phyloP scores from a whole-genome alignment of 164 flowering plant species.

The Vitis labrusca region DNA sequence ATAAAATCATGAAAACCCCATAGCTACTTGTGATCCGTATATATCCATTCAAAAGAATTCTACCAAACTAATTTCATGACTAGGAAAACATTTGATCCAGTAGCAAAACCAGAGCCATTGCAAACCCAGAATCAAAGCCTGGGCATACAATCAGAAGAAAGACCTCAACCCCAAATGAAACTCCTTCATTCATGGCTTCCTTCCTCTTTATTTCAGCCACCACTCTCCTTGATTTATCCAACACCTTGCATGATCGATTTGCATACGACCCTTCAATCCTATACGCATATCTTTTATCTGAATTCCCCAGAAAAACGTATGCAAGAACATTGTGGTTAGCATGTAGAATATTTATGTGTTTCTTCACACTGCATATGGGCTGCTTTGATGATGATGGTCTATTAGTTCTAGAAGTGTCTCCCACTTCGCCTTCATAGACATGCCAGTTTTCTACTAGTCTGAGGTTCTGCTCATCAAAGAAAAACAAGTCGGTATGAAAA shows the following conservation, averaged over 20 bases:
- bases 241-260: constrained; percentile 45
- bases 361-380: constrained; percentile 39
- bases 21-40: too few species aligned
- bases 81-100: constrained; percentile 64
- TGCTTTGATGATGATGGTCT: constrained; percentile 7
- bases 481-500: not conserved
- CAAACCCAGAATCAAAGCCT: constrained; percentile 45
- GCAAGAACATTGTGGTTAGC: constrained; percentile 29
- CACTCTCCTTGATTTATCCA: constrained; percentile 37
- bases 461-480: constrained; percentile 30
- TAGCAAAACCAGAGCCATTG: constrained; percentile 54
- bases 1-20: too few species aligned
- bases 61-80: not conserved
- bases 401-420: not conserved
- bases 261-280: constrained; percentile 51
- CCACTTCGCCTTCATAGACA: constrained; percentile 47
- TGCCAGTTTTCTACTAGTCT: constrained; percentile 43
- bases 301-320: constrained; percentile 17
- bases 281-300: constrained; percentile 23
- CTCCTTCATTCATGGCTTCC: constrained; percentile 31
- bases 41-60: not conserved
- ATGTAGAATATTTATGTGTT: constrained; percentile 20
- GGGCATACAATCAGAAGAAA: constrained; percentile 41
- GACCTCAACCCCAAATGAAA: constrained; percentile 53
- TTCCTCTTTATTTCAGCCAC: constrained; percentile 59